Conservation (phyloP, 2,329 filamentous ascomycete species). For the Colletotrichum filicis region DNA sequence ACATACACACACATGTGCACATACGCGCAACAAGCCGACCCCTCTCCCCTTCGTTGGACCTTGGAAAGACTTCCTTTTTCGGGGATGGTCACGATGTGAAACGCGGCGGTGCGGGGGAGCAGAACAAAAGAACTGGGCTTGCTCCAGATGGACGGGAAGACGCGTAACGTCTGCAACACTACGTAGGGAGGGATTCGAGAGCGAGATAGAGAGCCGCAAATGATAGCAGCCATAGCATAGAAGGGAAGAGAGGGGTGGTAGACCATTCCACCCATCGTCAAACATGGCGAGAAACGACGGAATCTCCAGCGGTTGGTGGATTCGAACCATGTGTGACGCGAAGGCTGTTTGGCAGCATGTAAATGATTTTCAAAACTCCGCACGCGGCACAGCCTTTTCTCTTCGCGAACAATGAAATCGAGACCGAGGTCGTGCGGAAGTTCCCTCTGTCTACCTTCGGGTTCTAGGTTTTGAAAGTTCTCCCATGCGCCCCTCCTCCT, state of each 20-base stretch:
- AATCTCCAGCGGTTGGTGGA: neutral
- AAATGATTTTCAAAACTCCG: neutral
- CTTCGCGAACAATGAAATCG: neutral
- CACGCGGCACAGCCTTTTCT: neutral
- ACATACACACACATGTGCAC: no score
- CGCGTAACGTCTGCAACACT: conserved; percentile 21
- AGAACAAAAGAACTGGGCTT: neutral
- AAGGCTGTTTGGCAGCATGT: neutral
- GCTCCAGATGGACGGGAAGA: conserved; percentile 9
- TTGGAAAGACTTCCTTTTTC: conserved; percentile 2
- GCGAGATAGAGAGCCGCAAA: neutral
- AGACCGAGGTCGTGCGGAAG: neutral
- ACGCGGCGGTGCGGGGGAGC: conserved; percentile 23
- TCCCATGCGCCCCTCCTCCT: neutral
- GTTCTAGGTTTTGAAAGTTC: neutral
- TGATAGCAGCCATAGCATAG: no score
- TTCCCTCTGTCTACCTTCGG: no score
- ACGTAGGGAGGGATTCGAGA: neutral
- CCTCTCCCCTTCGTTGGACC: neutral
- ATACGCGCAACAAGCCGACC: no score
- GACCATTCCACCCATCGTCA: neutral
- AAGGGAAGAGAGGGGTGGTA: neutral
- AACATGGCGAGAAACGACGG: neutral
- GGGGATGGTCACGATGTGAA: conserved; percentile 19
- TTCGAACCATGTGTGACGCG: neutral